These are phyloP conservation scores for Cyclostephanos tholiformis DNA, from an alignment of 108 stramenopile genomes.

Conservation along the genomic window DNA sequence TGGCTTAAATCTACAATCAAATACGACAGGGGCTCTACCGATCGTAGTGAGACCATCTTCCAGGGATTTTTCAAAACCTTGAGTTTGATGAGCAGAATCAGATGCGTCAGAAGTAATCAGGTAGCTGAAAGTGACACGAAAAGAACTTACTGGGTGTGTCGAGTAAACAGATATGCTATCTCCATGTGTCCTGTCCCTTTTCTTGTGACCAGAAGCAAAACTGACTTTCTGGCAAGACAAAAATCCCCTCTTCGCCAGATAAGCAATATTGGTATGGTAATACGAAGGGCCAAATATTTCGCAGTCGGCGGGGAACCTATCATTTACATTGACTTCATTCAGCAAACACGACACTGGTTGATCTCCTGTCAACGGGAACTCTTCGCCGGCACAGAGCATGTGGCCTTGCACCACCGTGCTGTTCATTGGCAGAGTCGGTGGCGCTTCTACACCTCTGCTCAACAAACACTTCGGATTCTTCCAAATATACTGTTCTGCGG, in stretches of 20 bases:
- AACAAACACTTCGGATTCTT: constrained; percentile 74
- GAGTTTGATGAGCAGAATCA: constrained; percentile 7
- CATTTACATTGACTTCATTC: constrained; percentile 22
- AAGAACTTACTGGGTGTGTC: constrained; percentile 59
- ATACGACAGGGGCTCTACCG: constrained; percentile 81
- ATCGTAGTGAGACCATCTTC: constrained; percentile 70
- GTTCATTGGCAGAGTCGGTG: constrained; percentile 80
- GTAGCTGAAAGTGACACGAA: neutral
- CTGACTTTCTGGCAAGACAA: constrained; percentile 17
- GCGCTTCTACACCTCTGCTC: constrained; percentile 68
- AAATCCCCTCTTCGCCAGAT: constrained; percentile 33
- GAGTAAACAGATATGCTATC: constrained; percentile 29
- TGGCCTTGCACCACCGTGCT: constrained; percentile 83
- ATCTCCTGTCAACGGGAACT: constrained; percentile 81
- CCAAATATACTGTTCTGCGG: constrained; percentile 89
- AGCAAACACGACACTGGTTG: constrained; percentile 33
- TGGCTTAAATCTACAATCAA: constrained; percentile 78
- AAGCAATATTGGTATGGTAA: constrained; percentile 60
- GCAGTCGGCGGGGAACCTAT: constrained; percentile 44
- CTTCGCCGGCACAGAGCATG: constrained; percentile 88
- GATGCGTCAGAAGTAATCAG: neutral
- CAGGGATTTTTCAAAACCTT: constrained; percentile 69
- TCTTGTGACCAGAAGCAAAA: constrained; percentile 4
- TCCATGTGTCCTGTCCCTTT: neutral
- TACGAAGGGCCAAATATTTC: constrained; percentile 61